These are phyloP conservation scores for Solanum paucissectum DNA, from an alignment of 257 asterid species.

Conservation along the genomic window DNA sequence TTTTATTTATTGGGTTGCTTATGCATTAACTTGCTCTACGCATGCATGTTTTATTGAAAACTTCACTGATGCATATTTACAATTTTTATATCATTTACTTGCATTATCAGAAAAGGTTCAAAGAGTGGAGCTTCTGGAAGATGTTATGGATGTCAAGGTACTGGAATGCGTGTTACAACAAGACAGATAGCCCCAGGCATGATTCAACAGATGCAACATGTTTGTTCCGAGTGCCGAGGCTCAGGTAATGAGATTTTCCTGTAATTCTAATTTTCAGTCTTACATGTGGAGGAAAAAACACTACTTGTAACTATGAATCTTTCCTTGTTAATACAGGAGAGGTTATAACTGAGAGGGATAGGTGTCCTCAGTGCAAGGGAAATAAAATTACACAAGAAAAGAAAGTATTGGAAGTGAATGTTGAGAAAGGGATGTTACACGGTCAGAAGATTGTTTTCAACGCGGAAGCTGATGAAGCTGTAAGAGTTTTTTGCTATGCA, in stretches of 20 bases:
- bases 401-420: constrained; percentile 26
- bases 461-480: constrained; percentile 38
- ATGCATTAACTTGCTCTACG: neutral
- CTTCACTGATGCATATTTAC: neutral
- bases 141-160: constrained; percentile 46
- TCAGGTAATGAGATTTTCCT: neutral
- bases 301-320: neutral
- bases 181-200: constrained; percentile 30
- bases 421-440: constrained; percentile 39
- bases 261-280: neutral
- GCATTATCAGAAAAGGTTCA: constrained; percentile 34
- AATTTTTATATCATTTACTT: neutral
- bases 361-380: constrained; percentile 34
- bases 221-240: constrained; percentile 42
- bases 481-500: neutral
- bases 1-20: neutral
- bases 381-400: constrained; percentile 22
- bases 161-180: constrained; percentile 23
- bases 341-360: constrained; percentile 19
- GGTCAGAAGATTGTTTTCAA: constrained; percentile 22
- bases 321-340: constrained; percentile 22
- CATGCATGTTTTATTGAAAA: neutral
- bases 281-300: neutral
- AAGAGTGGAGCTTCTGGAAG: constrained; percentile 30
- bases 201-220: constrained; percentile 37